phyloP scores from a whole-genome alignment of 2,329 filamentous ascomycete species.

The Cladosporium phlei region DNA sequence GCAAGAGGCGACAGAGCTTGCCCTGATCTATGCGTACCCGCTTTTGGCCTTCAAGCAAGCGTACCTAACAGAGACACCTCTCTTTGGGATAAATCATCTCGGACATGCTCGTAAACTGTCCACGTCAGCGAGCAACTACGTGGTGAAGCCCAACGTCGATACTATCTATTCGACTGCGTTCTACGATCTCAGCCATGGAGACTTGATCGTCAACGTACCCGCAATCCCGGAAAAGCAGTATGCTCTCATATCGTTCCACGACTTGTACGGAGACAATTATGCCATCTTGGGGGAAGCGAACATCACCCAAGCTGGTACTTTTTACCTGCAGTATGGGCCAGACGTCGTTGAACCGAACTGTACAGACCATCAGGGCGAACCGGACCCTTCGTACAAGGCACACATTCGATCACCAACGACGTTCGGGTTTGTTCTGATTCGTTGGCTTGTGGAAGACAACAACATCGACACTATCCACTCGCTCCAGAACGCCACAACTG shows the following conservation, averaged over 20 bases:
- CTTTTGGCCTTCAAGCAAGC: constrained; percentile 17
- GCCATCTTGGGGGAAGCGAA: constrained; percentile 15
- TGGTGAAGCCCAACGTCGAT: constrained; percentile 24
- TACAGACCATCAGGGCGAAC: not conserved
- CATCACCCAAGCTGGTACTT: constrained; percentile 1
- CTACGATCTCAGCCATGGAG: constrained; percentile 18
- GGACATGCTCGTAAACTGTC: constrained; percentile 15
- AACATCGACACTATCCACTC: constrained; percentile 14
- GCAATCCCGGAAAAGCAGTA: constrained; percentile 14
- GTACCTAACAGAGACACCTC: not conserved
- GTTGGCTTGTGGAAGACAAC: constrained; percentile 16
- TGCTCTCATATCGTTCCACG: constrained; percentile 16
- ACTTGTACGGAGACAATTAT: constrained; percentile 18
- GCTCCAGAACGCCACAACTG: constrained; percentile 1
- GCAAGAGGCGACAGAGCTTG: constrained; percentile 18
- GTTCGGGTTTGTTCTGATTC: constrained; percentile 16
- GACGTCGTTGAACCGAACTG: not conserved
- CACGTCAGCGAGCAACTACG: constrained; percentile 1
- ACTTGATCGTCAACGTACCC: constrained; percentile 18
- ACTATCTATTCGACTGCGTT: constrained; percentile 20
- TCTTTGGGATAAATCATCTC: constrained; percentile 14
- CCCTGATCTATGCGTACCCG: constrained; percentile 22
- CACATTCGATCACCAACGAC: constrained; percentile 15
- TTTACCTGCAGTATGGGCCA: constrained; percentile 1
- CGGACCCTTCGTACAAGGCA: not conserved